Evolutionary conservation across 345 rosid species (phyloP).

Genomic region (Gossypioides kirkii): DNA sequence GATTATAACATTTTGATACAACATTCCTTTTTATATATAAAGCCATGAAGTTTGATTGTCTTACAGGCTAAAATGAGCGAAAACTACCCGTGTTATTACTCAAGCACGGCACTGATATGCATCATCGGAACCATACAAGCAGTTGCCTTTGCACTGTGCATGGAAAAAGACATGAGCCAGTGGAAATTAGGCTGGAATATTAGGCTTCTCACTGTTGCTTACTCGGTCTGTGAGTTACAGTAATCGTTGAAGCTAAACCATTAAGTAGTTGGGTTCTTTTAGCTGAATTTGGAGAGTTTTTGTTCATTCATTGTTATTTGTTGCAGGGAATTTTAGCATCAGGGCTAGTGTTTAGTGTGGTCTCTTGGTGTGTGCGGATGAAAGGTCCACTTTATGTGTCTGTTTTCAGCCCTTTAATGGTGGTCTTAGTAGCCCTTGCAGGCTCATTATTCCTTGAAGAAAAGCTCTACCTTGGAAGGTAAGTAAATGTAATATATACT

Average conservation of each 20-base stretch:
- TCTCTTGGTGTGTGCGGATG: slow-evolving; percentile 35
- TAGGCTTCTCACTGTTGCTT: slow-evolving; percentile 34
- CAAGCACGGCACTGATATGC: slow-evolving; percentile 40
- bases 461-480: slow-evolving; percentile 49
- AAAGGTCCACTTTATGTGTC: slow-evolving; percentile 49
- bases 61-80: slow-evolving; percentile 34
- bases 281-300: not conserved
- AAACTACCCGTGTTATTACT: slow-evolving; percentile 32
- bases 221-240: slow-evolving; percentile 22
- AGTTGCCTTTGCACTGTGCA: slow-evolving; percentile 23
- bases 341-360: slow-evolving; percentile 27
- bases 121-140: slow-evolving; percentile 34
- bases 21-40: too few species aligned
- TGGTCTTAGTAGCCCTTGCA: slow-evolving; percentile 39
- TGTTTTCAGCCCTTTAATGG: slow-evolving; percentile 37
- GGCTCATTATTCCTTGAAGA: slow-evolving; percentile 38
- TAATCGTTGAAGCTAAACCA: not conserved
- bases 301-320: not conserved
- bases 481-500: not conserved
- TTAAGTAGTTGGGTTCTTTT: not conserved
- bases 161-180: slow-evolving; percentile 23
- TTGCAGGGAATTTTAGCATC: slow-evolving; percentile 36
- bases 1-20: too few species aligned
- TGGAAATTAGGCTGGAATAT: slow-evolving; percentile 47
- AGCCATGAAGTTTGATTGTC: not conserved